These are phyloP conservation scores for Tetragonia tetragonoides DNA, from an alignment of 148 eudicot genomes.

Conservation along the genomic window DNA sequence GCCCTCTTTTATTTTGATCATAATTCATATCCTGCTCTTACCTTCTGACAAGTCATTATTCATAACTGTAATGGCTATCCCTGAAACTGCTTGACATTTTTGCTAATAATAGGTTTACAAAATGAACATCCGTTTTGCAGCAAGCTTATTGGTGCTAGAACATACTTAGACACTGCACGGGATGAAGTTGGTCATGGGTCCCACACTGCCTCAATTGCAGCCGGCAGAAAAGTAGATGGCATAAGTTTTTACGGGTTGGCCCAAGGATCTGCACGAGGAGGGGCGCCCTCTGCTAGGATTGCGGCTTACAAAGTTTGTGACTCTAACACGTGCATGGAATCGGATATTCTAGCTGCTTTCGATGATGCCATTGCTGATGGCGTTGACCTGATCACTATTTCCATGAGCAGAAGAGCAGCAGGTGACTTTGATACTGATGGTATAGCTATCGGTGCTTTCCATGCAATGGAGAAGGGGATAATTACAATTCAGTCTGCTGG, in stretches of 20 bases:
- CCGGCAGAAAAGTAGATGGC: conserved; percentile 27
- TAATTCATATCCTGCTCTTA: background rate
- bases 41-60: no score
- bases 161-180: conserved; percentile 15
- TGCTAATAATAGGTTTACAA: no score
- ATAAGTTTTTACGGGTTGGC: conserved; percentile 37
- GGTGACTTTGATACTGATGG: background rate
- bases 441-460: conserved; percentile 39
- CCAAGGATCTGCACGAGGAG: conserved; percentile 52
- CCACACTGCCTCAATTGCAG: conserved; percentile 61
- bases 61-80: no score
- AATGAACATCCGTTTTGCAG: conserved; percentile 19
- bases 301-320: conserved; percentile 45
- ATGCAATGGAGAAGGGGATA: conserved; percentile 42
- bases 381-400: conserved; percentile 46
- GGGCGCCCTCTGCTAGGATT: conserved; percentile 45
- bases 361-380: conserved; percentile 63
- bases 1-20: background rate
- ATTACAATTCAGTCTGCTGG: conserved; percentile 40
- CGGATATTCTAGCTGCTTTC: conserved; percentile 38
- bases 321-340: background rate
- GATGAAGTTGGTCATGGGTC: conserved; percentile 50
- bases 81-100: no score
- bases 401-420: conserved; percentile 12
- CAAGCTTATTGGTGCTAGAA: conserved; percentile 59